Base-by-base conservation (phyloP, 2,329 filamentous ascomycete genomes). In the Aureobasidium lini region DNA sequence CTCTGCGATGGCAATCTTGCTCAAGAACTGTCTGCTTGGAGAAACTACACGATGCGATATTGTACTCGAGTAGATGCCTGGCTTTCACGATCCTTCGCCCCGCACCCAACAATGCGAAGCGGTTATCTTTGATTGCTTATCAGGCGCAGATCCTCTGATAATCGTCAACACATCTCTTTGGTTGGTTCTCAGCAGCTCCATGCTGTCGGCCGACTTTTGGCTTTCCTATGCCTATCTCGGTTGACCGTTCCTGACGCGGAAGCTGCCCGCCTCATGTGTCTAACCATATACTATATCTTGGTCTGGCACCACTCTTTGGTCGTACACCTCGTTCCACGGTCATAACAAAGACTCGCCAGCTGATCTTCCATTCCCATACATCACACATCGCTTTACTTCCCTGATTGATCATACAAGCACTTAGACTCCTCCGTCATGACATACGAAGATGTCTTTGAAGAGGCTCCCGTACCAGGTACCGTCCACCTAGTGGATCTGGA, bases 401-500 rank as follows among this genome's bases (percentile, higher is more conserved):
- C 13, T 11, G 8, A 10, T 9, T 13, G 4, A 4, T 29, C 42
- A 46, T 23, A 11, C 23, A 29, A 46, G 9, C 16, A 46, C 23
- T 6, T 6, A 18, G 16, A 11, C 6, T 31, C 36, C 6, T 31
- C 36, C 6, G 9, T 31, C 36, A 54, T 54, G 50, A 32, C 18
- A 15, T 10, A 9, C 34, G 11, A 16, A 10, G 18, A 31, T 28
- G 23, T 54, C 18, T n/a, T 13, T 4, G 59, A 57, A 13, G 43
- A 32, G 36, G 10, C 37, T 6, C 8, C n/a, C 6, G 29, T 52
- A 31, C 75, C 75, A 1, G 75, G 75, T 7, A 77, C 74, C 2
- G 72, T 76, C 3, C 74, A 76, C 60, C 66, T 77, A 6, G 71
- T 77, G 15, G 75, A 77, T 59, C 60, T 74, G 11, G 67, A 73